Conservation (phyloP, 2,329 filamentous ascomycete genomes). For the Corinectria fuckeliana region DNA sequence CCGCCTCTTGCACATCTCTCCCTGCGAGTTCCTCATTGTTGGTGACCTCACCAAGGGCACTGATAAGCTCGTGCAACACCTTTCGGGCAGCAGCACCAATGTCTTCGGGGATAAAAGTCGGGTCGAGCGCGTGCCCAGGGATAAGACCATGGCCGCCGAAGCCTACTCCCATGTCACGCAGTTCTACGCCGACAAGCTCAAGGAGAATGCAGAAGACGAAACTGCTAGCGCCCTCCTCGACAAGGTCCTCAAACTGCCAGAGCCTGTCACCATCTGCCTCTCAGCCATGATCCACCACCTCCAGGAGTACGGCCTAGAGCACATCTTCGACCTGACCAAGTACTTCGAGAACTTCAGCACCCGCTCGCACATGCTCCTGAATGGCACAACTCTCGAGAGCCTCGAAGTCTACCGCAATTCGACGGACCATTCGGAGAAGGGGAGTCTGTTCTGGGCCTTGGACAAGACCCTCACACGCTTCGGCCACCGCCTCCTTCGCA, state of each 20-base stretch:
- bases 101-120: slow-evolving; percentile 92
- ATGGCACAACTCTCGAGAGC: slow-evolving; percentile 91
- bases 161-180: slow-evolving; percentile 87
- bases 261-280: slow-evolving; percentile 87
- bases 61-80: slow-evolving; percentile 88
- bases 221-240: slow-evolving; percentile 74
- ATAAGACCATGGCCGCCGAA: slow-evolving; percentile 83
- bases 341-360: slow-evolving; percentile 97
- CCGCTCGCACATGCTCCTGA: slow-evolving; percentile 92
- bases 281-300: slow-evolving; percentile 97
- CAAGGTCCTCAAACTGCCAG: slow-evolving; percentile 83
- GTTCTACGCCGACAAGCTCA: slow-evolving; percentile 90
- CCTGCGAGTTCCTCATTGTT: slow-evolving; percentile 93
- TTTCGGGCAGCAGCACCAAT: slow-evolving; percentile 88
- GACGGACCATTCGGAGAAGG: slow-evolving; percentile 83
- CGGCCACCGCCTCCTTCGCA: slow-evolving; percentile 84
- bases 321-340: slow-evolving; percentile 94
- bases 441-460: slow-evolving; percentile 93
- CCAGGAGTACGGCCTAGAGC: slow-evolving; percentile 88
- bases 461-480: slow-evolving; percentile 92
- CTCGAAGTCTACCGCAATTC: slow-evolving; percentile 96
- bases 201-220: slow-evolving; percentile 62
- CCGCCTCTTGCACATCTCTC: slow-evolving; percentile 90
- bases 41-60: slow-evolving; percentile 89
- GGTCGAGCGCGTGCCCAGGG: slow-evolving; percentile 78